A percentile compares a stretch with the other conserved stretches of the same genome.
Evolutionary conservation across 768 basidiomycete species (phyloP).

Genomic region (Tulasnella sp.): DNA sequence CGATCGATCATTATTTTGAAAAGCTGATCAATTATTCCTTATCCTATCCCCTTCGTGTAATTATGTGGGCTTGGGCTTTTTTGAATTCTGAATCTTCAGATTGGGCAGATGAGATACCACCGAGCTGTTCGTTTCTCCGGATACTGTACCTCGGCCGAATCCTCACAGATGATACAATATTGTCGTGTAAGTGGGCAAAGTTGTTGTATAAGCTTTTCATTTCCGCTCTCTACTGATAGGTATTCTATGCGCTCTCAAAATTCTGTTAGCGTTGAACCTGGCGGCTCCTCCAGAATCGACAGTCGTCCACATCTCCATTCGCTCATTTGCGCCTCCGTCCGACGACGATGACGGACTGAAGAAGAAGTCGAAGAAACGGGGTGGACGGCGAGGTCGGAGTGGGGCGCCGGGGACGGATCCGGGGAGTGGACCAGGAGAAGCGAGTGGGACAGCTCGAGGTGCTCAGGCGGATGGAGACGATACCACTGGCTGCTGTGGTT

Average conservation of each 20-base stretch:
- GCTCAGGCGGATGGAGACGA: slow-evolving; percentile 9
- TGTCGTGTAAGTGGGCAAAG: slow-evolving; percentile 18
- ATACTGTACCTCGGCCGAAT: slow-evolving; percentile 20
- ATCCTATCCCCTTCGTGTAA: not conserved
- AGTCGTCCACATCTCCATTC: slow-evolving; percentile 20
- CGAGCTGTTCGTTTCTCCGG: slow-evolving; percentile 15
- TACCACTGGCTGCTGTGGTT: slow-evolving; percentile 18
- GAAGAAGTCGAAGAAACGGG: slow-evolving; percentile 13
- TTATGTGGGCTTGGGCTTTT: not conserved
- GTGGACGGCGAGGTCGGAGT: slow-evolving; percentile 4
- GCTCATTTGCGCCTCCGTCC: slow-evolving; percentile 17
- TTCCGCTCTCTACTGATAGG: not conserved
- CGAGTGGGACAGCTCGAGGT: not conserved
- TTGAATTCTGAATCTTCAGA: slow-evolving; percentile 4
- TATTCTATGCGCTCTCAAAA: not conserved
- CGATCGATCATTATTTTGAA: not conserved
- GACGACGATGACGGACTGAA: slow-evolving; percentile 9
- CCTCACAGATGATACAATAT: slow-evolving; percentile 17
- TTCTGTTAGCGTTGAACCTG: slow-evolving; percentile 7
- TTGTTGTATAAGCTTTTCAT: not conserved
- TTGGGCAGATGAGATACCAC: slow-evolving; percentile 20
- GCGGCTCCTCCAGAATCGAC: slow-evolving; percentile 16
- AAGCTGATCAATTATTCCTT: not conserved
- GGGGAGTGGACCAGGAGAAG: not conserved
- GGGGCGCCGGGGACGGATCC: not conserved